phyloP scores from a whole-genome alignment of 768 basidiomycete genomes.

The Punctularia strigosozonata region DNA sequence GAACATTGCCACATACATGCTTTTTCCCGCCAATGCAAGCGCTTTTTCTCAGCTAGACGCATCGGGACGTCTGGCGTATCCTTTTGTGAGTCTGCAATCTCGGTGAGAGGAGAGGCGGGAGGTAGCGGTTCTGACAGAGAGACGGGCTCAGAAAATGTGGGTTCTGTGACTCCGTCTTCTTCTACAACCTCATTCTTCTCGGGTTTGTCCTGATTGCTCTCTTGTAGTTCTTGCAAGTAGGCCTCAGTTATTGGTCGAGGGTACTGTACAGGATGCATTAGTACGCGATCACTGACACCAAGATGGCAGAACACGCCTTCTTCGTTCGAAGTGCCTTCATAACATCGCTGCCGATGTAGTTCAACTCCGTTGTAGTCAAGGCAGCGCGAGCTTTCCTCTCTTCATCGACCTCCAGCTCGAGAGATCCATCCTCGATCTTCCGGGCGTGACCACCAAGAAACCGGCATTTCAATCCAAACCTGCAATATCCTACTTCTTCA shows the following conservation, averaged over 20 bases:
- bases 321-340: conserved; percentile 54
- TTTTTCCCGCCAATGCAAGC: conserved; percentile 77
- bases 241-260: conserved; percentile 48
- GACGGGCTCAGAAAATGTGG: conserved; percentile 1
- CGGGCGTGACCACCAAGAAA: conserved; percentile 72
- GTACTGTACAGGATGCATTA: conserved; percentile 31
- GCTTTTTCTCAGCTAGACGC: conserved; percentile 74
- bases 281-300: neutral
- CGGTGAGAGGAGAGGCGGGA: conserved; percentile 9
- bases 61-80: conserved; percentile 62
- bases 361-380: conserved; percentile 47
- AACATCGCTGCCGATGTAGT: conserved; percentile 47
- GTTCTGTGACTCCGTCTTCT: conserved; percentile 6
- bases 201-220: conserved; percentile 19
- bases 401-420: conserved; percentile 39
- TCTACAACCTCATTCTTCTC: conserved; percentile 5
- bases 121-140: conserved; percentile 4
- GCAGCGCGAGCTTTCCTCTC: conserved; percentile 42
- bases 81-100: conserved; percentile 16
- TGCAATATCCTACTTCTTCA: conserved; percentile 60
- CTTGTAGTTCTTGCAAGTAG: conserved; percentile 45
- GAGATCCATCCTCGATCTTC: conserved; percentile 25
- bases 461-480: conserved; percentile 82
- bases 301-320: conserved; percentile 35
- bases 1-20: conserved; percentile 54